Percentiles rank a stretch among this genome's conserved stretches.
phyloP scores from a whole-genome alignment of 441 rosid species.

The Pelargonium fulgidum region DNA sequence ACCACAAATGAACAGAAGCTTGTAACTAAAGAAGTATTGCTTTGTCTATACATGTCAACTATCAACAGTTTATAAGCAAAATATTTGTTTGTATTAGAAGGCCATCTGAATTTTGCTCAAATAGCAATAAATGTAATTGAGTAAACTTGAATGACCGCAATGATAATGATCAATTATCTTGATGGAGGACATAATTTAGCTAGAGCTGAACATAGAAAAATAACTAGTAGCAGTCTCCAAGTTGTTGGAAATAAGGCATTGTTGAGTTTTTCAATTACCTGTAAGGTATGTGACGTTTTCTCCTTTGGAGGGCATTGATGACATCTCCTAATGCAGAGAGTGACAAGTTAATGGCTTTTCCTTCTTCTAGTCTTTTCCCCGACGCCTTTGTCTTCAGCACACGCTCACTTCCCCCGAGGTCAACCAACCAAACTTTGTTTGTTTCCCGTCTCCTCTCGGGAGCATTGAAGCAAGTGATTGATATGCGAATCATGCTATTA shows the following conservation, averaged over 20 bases:
- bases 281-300: constrained; percentile 62
- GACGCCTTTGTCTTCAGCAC: constrained; percentile 72
- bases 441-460: constrained; percentile 55
- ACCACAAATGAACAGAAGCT: background rate
- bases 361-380: constrained; percentile 86
- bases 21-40: background rate
- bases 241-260: background rate
- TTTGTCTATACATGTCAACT: no score
- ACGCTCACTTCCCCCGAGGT: constrained; percentile 85
- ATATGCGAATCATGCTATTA: constrained; percentile 63
- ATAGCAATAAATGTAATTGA: no score
- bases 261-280: constrained; percentile 32
- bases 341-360: constrained; percentile 81
- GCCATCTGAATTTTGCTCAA: no score
- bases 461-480: constrained; percentile 47
- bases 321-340: constrained; percentile 83
- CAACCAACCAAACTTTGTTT: constrained; percentile 72
- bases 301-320: constrained; percentile 62
- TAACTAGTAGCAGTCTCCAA: background rate
- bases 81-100: no score
- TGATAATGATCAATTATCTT: background rate
- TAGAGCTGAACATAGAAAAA: constrained; percentile 2
- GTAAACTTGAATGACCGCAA: background rate
- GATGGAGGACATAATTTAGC: background rate
- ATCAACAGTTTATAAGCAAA: no score